Conservation (phyloP, 2,329 filamentous ascomycete genomes). For the Leptodontidium sp. region DNA sequence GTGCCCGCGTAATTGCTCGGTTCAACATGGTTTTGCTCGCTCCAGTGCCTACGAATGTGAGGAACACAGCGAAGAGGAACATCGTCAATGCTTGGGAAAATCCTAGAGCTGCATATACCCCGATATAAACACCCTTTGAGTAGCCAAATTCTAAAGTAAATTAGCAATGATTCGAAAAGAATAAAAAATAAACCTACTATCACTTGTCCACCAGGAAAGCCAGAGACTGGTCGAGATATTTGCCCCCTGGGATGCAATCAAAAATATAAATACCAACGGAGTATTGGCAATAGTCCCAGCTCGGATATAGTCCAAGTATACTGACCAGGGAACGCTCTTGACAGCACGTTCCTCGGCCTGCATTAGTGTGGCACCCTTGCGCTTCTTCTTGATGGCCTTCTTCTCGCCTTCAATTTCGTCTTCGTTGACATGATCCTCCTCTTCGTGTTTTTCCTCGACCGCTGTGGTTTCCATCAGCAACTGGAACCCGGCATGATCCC, state of each 20-base stretch:
- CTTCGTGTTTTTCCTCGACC: constrained; percentile 68
- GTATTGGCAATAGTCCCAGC: constrained; percentile 66
- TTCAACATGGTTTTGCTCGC: constrained; percentile 85
- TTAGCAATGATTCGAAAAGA: constrained; percentile 6
- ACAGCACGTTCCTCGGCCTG: constrained; percentile 71
- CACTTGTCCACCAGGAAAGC: constrained; percentile 92
- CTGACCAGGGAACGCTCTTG: constrained; percentile 67
- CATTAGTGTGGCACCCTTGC: constrained; percentile 72
- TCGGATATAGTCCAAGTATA: constrained; percentile 71
- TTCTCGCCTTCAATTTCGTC: constrained; percentile 57
- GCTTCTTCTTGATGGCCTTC: constrained; percentile 54
- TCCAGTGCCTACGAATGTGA: constrained; percentile 82
- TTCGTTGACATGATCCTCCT: constrained; percentile 56
- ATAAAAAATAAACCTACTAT: constrained; percentile 65
- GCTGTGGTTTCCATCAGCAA: constrained; percentile 85
- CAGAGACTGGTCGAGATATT: constrained; percentile 91
- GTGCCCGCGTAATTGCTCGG: constrained; percentile 78
- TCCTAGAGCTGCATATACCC: constrained; percentile 75
- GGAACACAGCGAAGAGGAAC: constrained; percentile 80
- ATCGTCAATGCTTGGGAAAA: constrained; percentile 74
- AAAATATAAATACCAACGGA: constrained; percentile 61
- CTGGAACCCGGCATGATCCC: constrained; percentile 78
- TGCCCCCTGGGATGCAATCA: constrained; percentile 73
- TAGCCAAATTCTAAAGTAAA: constrained; percentile 64
- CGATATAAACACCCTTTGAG: constrained; percentile 75